Base-by-base conservation (phyloP, 139 green algal species). In the Chlorella sorokiniana region DNA sequence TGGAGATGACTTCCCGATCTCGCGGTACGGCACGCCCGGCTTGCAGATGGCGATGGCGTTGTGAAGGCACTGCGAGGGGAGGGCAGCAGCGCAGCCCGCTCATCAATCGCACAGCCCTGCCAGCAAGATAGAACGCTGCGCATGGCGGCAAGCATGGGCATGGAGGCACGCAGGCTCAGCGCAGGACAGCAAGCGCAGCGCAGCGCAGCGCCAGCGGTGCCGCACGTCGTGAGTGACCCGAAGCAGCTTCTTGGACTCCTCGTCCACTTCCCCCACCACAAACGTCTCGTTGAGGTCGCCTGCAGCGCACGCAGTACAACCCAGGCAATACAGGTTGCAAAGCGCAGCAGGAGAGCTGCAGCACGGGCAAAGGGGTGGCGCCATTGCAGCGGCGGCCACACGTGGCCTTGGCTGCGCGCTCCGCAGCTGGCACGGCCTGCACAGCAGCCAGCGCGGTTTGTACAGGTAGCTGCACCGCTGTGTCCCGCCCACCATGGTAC, bases 261-360 rank as follows among this genome's bases (percentile, higher is more conserved):
- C 91, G 80, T 96, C 91, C 29, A 94, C 92, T 42, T 97, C 72
- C 3, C 92, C 91, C 27, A 98, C 95, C 54, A 90, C 86, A 83
- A 94, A 97, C 29, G 95, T 99, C 90, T 99, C 97, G 75, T 99
- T 99, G 11, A 99, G 81, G 84, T 99, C 97, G 0, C 94, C 97
- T 79, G 73, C 33, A 72, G 10, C 10, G 37, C n/a, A n/a, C n/a
- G n/a, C n/a, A n/a, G n/a, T n/a, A n/a, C n/a, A n/a, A n/a, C n/a
- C n/a, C n/a, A n/a, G n/a, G n/a, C n/a, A n/a, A n/a, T n/a, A n/a
- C n/a, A n/a, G n/a, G n/a, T n/a, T n/a, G n/a, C n/a, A n/a, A n/a
- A n/a, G n/a, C n/a, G n/a, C n/a, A n/a, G n/a, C n/a, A n/a, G n/a
- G n/a, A n/a, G n/a, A n/a, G n/a, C n/a, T n/a, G n/a, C n/a, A n/a